A percentile compares a stretch with the other conserved stretches of the same genome.
Conservation (phyloP, 116 monocot genomes). For the Trichopus zeylanicus region DNA sequence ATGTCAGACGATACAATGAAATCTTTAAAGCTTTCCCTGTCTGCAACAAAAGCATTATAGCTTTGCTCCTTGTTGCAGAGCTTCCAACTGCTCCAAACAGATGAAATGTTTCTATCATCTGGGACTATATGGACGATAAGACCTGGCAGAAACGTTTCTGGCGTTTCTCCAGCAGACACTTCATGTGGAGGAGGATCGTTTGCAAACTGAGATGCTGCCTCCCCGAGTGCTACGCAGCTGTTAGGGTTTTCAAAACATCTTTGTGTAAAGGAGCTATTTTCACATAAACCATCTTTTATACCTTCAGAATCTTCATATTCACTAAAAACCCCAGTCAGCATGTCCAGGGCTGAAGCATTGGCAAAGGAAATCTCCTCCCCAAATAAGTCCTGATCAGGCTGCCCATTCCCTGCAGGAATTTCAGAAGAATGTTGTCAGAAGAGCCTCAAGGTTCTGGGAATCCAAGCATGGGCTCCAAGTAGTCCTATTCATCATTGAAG, state of each 20-base stretch:
- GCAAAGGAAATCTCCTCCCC: conserved; percentile 12
- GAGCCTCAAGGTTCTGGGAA: too few species aligned
- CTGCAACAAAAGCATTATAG: conserved; percentile 66
- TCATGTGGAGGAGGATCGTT: conserved; percentile 11
- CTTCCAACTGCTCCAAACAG: conserved; percentile 65
- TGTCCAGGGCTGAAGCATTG: neutral
- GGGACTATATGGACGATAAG: conserved; percentile 70
- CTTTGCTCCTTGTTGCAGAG: conserved; percentile 13
- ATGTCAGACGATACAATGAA: conserved; percentile 71
- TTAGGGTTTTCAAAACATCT: conserved; percentile 6
- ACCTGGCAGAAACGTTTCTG: conserved; percentile 84
- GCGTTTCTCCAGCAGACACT: conserved; percentile 29
- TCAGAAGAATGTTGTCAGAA: too few species aligned
- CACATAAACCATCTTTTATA: neutral
- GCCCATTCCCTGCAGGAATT: conserved; percentile 8
- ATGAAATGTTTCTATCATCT: conserved; percentile 28
- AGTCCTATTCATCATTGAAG: conserved; percentile 23
- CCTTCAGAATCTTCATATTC: conserved; percentile 11
- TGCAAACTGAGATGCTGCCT: conserved; percentile 8
- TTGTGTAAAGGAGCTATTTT: conserved; percentile 1
- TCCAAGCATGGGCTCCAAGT: too few species aligned
- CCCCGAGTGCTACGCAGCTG: conserved; percentile 10
- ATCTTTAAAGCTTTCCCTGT: conserved; percentile 72
- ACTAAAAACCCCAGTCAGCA: neutral
- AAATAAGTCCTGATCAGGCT: conserved; percentile 9